phyloP scores from a whole-genome alignment of 306 rosid genomes.

The Vicia villosa region DNA sequence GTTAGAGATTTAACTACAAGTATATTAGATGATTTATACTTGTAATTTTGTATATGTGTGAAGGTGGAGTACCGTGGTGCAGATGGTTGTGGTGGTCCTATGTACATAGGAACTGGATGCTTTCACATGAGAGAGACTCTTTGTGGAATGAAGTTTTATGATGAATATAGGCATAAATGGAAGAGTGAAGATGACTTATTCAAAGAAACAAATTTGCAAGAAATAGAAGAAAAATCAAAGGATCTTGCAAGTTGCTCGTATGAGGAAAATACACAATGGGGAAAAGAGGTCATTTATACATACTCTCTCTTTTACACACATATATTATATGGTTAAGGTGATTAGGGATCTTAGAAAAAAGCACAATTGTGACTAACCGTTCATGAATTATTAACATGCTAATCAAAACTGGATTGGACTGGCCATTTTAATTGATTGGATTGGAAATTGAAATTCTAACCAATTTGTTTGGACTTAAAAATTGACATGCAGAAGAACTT shows the following conservation, averaged over 20 bases:
- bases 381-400: too few relatives aligned
- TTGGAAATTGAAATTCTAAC: too few relatives aligned
- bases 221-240: conserved; percentile 57
- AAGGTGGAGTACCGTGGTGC: conserved; percentile 65
- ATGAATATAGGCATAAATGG: conserved; percentile 41
- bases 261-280: conserved; percentile 82
- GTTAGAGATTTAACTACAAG: background rate
- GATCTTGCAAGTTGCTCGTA: conserved; percentile 62
- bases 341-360: too few relatives aligned
- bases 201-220: conserved; percentile 30
- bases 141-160: conserved; percentile 55
- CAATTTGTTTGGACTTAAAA: too few relatives aligned
- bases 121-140: conserved; percentile 78
- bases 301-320: background rate
- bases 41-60: too few relatives aligned
- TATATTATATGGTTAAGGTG: too few relatives aligned
- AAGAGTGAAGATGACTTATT: conserved; percentile 30
- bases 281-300: conserved; percentile 56
- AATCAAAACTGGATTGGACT: too few relatives aligned
- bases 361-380: too few relatives aligned
- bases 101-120: conserved; percentile 73
- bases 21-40: too few relatives aligned
- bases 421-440: too few relatives aligned
- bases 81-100: conserved; percentile 74
- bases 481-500: too few relatives aligned